Percentiles rank a stretch among this genome's conserved stretches.
Evolutionary conservation across 495 filamentous ascomycete genomes (phyloP).

Genomic region (Penicillium taxi): DNA sequence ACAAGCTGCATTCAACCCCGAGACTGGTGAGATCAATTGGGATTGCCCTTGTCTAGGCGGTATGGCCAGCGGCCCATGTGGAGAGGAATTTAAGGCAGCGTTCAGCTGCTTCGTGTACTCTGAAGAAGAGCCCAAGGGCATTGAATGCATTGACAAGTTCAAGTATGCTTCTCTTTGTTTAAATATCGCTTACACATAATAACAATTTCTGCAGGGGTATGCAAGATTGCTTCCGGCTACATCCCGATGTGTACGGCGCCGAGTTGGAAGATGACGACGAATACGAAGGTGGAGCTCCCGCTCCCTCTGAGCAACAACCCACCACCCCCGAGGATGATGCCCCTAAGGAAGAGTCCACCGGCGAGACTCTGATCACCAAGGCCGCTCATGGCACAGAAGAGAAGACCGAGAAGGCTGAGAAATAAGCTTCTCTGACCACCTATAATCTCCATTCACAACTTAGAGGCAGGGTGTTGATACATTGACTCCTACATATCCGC

Average conservation of each 20-base stretch:
- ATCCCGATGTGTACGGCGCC: slow-evolving; percentile 88
- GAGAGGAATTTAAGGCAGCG: slow-evolving; percentile 84
- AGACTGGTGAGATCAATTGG: slow-evolving; percentile 99
- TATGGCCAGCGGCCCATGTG: slow-evolving; percentile 95
- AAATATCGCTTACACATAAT: slow-evolving; percentile 10
- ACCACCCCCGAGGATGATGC: slow-evolving; percentile 12
- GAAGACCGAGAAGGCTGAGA: slow-evolving; percentile 26
- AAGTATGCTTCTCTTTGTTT: slow-evolving; percentile 49
- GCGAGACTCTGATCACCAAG: slow-evolving; percentile 39
- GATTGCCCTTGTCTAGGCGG: slow-evolving; percentile 96
- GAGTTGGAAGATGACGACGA: slow-evolving; percentile 83
- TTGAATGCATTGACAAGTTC: slow-evolving; percentile 98
- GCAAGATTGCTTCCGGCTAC: slow-evolving; percentile 90
- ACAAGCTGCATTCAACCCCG: slow-evolving; percentile 91
- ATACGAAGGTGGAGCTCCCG: slow-evolving; percentile 19
- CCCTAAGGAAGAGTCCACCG: slow-evolving; percentile 19
- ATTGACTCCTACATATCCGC: slow-evolving; percentile 1
- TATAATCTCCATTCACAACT: not conserved
- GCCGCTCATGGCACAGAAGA: slow-evolving; percentile 40
- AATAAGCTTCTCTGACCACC: not conserved
- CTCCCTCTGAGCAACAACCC: slow-evolving; percentile 8
- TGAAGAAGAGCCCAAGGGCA: slow-evolving; percentile 92
- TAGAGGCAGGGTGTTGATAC: not conserved
- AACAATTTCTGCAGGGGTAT: slow-evolving; percentile 55
- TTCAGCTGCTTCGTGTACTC: slow-evolving; percentile 98